Evolutionary conservation across 306 rosid genomes (phyloP).

Genomic region (Quercus cerris): DNA sequence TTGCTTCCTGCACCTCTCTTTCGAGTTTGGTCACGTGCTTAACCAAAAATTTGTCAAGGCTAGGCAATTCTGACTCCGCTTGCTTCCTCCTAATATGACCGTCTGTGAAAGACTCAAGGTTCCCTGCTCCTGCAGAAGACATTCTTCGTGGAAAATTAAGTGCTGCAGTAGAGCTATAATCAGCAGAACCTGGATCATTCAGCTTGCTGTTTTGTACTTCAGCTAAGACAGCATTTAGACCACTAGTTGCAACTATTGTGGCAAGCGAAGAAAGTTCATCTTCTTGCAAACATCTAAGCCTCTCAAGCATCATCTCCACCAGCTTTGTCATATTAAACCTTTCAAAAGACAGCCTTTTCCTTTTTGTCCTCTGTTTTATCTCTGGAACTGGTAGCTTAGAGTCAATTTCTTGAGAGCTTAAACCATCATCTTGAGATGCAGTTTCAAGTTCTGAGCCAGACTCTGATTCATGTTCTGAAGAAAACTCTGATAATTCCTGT

Average conservation of each 20-base stretch:
- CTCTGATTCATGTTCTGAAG: slow-evolving; percentile 60
- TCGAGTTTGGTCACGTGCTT: slow-evolving; percentile 85
- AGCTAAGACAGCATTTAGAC: slow-evolving; percentile 82
- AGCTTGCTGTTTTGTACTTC: slow-evolving; percentile 60
- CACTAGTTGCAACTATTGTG: slow-evolving; percentile 89
- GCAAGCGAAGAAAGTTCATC: slow-evolving; percentile 90
- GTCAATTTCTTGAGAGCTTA: slow-evolving; percentile 34
- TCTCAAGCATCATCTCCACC: slow-evolving; percentile 65
- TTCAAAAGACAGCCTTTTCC: slow-evolving; percentile 59
- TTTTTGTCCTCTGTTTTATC: slow-evolving; percentile 43
- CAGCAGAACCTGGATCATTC: slow-evolving; percentile 39
- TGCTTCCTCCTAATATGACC: slow-evolving; percentile 45
- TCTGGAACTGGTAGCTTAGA: slow-evolving; percentile 36
- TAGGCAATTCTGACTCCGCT: slow-evolving; percentile 60
- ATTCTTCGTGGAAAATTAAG: slow-evolving; percentile 39
- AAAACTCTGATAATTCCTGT: slow-evolving; percentile 40
- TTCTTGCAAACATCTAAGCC: slow-evolving; percentile 83
- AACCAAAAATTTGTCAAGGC: slow-evolving; percentile 84
- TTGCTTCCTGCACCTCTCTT: slow-evolving; percentile 84
- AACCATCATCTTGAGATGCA: slow-evolving; percentile 29
- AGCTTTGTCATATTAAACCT: slow-evolving; percentile 48
- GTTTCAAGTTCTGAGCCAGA: slow-evolving; percentile 50
- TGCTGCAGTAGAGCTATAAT: slow-evolving; percentile 31
- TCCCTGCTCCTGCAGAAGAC: slow-evolving; percentile 40
- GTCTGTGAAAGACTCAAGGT: slow-evolving; percentile 31